These are phyloP conservation scores for Verticillium dahliae DNA, from an alignment of 2,329 filamentous ascomycete genomes.

Conservation along the genomic window DNA sequence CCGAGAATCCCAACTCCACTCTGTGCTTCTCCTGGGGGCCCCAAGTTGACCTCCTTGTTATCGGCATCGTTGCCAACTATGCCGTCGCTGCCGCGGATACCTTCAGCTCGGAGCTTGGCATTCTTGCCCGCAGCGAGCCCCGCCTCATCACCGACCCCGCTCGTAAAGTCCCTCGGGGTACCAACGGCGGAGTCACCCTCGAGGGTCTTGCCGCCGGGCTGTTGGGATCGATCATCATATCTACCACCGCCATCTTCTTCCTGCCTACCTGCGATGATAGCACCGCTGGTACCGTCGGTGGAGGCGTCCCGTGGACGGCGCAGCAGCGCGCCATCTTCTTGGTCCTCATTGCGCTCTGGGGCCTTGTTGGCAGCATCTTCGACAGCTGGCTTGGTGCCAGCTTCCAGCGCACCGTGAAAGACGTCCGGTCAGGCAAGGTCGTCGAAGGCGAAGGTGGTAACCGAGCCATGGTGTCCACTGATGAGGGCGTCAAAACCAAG, in stretches of 20 bases:
- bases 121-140: slow-evolving; percentile 68
- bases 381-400: slow-evolving; percentile 84
- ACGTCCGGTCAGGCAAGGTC: slow-evolving; percentile 77
- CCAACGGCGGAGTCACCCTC: slow-evolving; percentile 84
- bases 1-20: slow-evolving; percentile 23
- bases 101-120: slow-evolving; percentile 91
- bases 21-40: slow-evolving; percentile 50
- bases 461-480: slow-evolving; percentile 42
- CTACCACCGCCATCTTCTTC: slow-evolving; percentile 57
- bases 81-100: slow-evolving; percentile 89
- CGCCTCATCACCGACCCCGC: slow-evolving; percentile 78
- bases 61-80: slow-evolving; percentile 75
- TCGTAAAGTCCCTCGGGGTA: slow-evolving; percentile 77
- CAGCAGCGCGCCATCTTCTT: slow-evolving; percentile 39
- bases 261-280: slow-evolving; percentile 60
- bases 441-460: slow-evolving; percentile 78
- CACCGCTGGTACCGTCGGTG: slow-evolving; percentile 25
- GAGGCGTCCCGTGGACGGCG: slow-evolving; percentile 41
- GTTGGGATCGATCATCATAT: slow-evolving; percentile 66
- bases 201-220: slow-evolving; percentile 68
- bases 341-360: slow-evolving; percentile 62
- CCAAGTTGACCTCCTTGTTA: slow-evolving; percentile 50
- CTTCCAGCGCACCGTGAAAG: slow-evolving; percentile 79
- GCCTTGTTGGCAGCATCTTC: slow-evolving; percentile 71
- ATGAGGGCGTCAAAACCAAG: slow-evolving; percentile 18